Conservation (phyloP, 257 asterid genomes). For the Agastache rugosa region DNA sequence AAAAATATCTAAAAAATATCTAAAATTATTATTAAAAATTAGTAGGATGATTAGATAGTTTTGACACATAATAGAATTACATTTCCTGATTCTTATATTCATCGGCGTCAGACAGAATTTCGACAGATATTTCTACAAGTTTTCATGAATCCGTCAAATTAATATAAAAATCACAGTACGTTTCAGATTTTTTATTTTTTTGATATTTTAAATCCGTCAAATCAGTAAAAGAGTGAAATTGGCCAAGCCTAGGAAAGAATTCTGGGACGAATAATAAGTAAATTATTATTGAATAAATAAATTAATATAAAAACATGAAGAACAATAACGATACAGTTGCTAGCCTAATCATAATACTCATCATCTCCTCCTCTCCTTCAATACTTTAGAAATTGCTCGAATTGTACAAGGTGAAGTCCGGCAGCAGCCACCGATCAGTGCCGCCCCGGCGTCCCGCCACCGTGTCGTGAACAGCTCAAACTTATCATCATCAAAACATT, state of each 20-base stretch:
- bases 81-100: too few relatives aligned
- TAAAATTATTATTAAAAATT: too few relatives aligned
- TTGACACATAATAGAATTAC: too few relatives aligned
- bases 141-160: too few relatives aligned
- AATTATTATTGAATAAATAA: neutral
- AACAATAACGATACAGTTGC: neutral
- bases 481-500: conserved; percentile 67
- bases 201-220: too few relatives aligned
- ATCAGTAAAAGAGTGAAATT: neutral
- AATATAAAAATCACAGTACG: too few relatives aligned
- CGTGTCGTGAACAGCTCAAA: conserved; percentile 57
- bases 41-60: too few relatives aligned
- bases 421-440: conserved; percentile 82
- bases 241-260: neutral
- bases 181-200: too few relatives aligned
- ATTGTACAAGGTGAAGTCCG: conserved; percentile 74
- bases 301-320: neutral
- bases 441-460: conserved; percentile 88
- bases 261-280: neutral
- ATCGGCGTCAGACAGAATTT: too few relatives aligned
- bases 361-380: conserved; percentile 50
- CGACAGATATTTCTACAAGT: too few relatives aligned
- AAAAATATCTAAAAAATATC: too few relatives aligned
- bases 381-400: conserved; percentile 56
- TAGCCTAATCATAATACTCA: neutral